phyloP scores from a whole-genome alignment of 2,329 filamentous ascomycete genomes.

The Monilinia vaccinii-corymbosi region DNA sequence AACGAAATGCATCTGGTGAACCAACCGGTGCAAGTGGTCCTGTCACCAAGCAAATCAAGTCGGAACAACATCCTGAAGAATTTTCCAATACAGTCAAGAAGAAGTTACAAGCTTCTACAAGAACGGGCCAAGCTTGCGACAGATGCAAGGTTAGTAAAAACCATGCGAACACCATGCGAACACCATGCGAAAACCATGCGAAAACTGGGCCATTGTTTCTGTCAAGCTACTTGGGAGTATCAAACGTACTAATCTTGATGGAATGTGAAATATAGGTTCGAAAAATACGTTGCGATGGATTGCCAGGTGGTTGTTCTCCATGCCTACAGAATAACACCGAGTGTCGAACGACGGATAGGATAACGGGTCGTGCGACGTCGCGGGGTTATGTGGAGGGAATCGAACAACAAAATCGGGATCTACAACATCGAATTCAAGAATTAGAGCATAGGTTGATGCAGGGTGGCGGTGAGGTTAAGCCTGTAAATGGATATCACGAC shows the following conservation, averaged over 20 bases:
- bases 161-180: too few species aligned
- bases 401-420: conserved; percentile 60
- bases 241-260: neutral
- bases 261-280: conserved; percentile 45
- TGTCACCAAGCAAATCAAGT: conserved; percentile 21
- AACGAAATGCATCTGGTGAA: conserved; percentile 15
- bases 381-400: conserved; percentile 71
- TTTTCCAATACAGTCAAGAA: conserved; percentile 39
- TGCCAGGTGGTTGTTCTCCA: conserved; percentile 72
- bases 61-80: conserved; percentile 27
- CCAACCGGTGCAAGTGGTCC: conserved; percentile 17
- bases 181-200: too few species aligned
- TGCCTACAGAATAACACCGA: conserved; percentile 68
- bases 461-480: conserved; percentile 49
- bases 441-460: conserved; percentile 57
- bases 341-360: conserved; percentile 76
- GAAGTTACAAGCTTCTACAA: conserved; percentile 43
- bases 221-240: too few species aligned
- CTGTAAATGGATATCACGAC: conserved; percentile 13
- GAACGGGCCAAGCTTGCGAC: conserved; percentile 81
- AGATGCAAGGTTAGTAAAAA: conserved; percentile 63
- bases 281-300: conserved; percentile 80
- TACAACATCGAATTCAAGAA: conserved; percentile 57
- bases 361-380: conserved; percentile 70
- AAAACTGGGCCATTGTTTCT: too few species aligned